These are phyloP conservation scores for Lactarius pseudohatsudake DNA, from an alignment of 768 basidiomycete genomes.

Conservation along the genomic window DNA sequence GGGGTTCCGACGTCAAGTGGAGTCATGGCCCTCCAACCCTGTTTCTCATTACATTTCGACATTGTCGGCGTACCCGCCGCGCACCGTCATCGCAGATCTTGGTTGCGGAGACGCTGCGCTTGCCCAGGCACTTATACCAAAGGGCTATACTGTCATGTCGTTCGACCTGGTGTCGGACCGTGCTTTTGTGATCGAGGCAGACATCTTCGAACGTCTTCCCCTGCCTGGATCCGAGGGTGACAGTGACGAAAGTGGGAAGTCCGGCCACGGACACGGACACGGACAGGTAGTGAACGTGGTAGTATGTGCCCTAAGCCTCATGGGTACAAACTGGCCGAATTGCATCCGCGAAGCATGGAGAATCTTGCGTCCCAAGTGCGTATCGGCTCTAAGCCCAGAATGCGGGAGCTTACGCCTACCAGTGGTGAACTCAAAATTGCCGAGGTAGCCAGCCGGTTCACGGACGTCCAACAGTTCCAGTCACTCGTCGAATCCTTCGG, in stretches of 20 bases:
- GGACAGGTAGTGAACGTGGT: conserved; percentile 87
- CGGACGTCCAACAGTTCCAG: conserved; percentile 63
- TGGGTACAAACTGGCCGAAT: conserved; percentile 96
- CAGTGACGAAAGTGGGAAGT: conserved; percentile 37
- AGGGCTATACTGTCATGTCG: conserved; percentile 68
- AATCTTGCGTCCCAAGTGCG: conserved; percentile 79
- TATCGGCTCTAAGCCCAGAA: conserved; percentile 17
- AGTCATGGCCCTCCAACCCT: conserved; percentile 93
- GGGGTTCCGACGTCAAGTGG: conserved; percentile 89
- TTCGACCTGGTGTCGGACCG: conserved; percentile 79
- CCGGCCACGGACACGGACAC: conserved; percentile 49
- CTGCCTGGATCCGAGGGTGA: conserved; percentile 71
- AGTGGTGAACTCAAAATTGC: conserved; percentile 86
- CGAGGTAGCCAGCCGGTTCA: conserved; percentile 86
- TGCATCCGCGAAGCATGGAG: conserved; percentile 90
- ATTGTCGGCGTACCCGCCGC: conserved; percentile 61
- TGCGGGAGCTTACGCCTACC: conserved; percentile 11
- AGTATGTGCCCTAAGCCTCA: conserved; percentile 92
- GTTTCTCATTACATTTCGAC: conserved; percentile 74
- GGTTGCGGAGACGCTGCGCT: conserved; percentile 95
- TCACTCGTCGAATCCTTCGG: conserved; percentile 65
- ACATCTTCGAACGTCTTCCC: conserved; percentile 78
- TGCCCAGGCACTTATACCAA: conserved; percentile 68
- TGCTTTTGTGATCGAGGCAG: conserved; percentile 83
- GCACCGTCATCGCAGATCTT: conserved; percentile 83